Percentiles rank a stretch among this genome's conserved stretches.
phyloP scores from a whole-genome alignment of 768 basidiomycete genomes.

The Phylloporus sp. region DNA sequence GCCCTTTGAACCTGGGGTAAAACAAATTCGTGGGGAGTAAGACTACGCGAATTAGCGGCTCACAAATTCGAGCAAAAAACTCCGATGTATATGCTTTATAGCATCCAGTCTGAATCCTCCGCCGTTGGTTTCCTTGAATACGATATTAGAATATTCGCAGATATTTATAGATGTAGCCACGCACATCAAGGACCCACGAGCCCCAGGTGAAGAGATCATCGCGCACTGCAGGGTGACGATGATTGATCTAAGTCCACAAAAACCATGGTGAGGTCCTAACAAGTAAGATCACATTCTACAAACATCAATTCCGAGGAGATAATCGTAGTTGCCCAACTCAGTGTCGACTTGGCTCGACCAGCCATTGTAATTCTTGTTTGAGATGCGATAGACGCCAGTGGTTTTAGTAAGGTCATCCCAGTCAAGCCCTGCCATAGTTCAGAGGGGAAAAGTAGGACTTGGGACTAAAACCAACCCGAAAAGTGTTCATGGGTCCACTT shows the following conservation, averaged over 20 bases:
- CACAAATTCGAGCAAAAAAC: constrained; percentile 69
- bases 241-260: constrained; percentile 59
- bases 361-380: constrained; percentile 59
- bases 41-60: constrained; percentile 14
- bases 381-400: constrained; percentile 69
- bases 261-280: constrained; percentile 3
- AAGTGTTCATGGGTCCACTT: constrained; percentile 79
- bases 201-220: constrained; percentile 77
- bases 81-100: constrained; percentile 81
- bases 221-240: constrained; percentile 76
- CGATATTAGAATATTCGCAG: neutral
- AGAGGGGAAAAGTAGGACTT: neutral
- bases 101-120: constrained; percentile 85
- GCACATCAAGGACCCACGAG: constrained; percentile 64
- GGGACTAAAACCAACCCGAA: constrained; percentile 47
- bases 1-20: constrained; percentile 47
- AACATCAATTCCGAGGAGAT: constrained; percentile 72
- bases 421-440: constrained; percentile 58
- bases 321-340: constrained; percentile 89
- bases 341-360: constrained; percentile 81
- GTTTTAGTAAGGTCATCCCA: constrained; percentile 70
- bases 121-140: constrained; percentile 57
- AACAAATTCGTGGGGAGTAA: neutral
- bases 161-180: neutral
- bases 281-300: constrained; percentile 16